A percentile compares a stretch with the other conserved stretches of the same genome.
These are phyloP conservation scores for Geranomyces variabilis DNA, from an alignment of 192 early-diverging fungal species.

Conservation along the genomic window DNA sequence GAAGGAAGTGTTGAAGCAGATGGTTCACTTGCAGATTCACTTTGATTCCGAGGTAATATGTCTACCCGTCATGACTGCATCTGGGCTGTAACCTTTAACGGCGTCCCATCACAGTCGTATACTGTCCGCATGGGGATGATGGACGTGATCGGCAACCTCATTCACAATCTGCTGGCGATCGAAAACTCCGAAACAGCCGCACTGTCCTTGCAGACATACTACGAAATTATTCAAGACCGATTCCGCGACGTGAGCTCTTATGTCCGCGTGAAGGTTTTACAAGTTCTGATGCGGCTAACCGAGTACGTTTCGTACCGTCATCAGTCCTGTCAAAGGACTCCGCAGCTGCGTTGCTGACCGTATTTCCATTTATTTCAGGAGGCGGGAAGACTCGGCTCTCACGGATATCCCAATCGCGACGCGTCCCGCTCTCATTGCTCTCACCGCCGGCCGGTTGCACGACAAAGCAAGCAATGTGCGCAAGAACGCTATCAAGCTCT, in stretches of 20 bases:
- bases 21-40: slow-evolving; percentile 80
- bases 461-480: slow-evolving; percentile 92
- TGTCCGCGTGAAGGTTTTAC: slow-evolving; percentile 85
- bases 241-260: slow-evolving; percentile 88
- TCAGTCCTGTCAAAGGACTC: too few relatives aligned
- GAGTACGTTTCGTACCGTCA: slow-evolving; percentile 68
- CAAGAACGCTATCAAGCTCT: slow-evolving; percentile 85
- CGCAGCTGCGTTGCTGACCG: neutral
- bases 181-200: slow-evolving; percentile 71
- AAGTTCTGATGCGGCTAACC: slow-evolving; percentile 76
- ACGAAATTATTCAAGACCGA: slow-evolving; percentile 89
- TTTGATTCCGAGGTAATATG: slow-evolving; percentile 82
- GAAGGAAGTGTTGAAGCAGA: slow-evolving; percentile 83
- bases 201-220: slow-evolving; percentile 78
- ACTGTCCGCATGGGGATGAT: slow-evolving; percentile 83
- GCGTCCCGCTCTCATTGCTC: slow-evolving; percentile 66
- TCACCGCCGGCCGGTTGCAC: slow-evolving; percentile 78
- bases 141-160: slow-evolving; percentile 87
- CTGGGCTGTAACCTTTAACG: too few relatives aligned
- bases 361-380: neutral
- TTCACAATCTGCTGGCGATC: slow-evolving; percentile 70
- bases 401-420: slow-evolving; percentile 55
- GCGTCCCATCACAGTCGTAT: slow-evolving; percentile 64
- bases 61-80: too few relatives aligned
- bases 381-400: slow-evolving; percentile 40